Evolutionary conservation across 2,329 filamentous ascomycete genomes (phyloP), one percentile per base, ranked within the genome.

Genomic region (Penicillium sp.): DNA sequence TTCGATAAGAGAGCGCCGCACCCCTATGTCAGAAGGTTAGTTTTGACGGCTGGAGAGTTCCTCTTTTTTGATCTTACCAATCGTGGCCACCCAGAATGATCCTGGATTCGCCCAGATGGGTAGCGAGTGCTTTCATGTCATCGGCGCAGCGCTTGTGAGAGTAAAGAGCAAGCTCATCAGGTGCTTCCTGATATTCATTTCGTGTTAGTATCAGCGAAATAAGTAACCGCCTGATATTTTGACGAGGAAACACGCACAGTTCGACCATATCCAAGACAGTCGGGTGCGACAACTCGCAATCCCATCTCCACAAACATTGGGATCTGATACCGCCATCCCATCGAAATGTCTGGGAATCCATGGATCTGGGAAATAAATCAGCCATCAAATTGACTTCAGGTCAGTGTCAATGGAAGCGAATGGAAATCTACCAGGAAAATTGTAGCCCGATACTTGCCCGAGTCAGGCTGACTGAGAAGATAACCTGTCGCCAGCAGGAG

Each of bases 71-170:
- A 18, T 53, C 46, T 41, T 66, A 72, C 81, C 91, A 96, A 70
- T 97, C 91, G 71, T 96, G 91, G 6, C 90, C 91, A 42, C 90
- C 89, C 11, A 96, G 78, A 48, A 96, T 84, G 61, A 95, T 85
- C 41, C 67, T 73, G 38, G 64, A 73, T 45, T 74, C 72, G 4
- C 73, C 71, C 4, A 84, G 66, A 34, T 84, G 77, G 50, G 72
- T 73, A 5, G 85, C 82, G 25, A 97, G 76, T 52, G 82, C 83
- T 24, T 82, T 84, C 56, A 97, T 78, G 62, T 95, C 89, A 46
- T 83, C 80, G 13, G 85, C 78, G 50, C 86, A 80, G 54, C 77
- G 81, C 73, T 89, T 93, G 65, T 82, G 74, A 25, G 80, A 81
- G 71, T 91, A 96, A 47, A 80, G 73, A 42, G 71, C 69, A 3